Conservation (phyloP, 1,284 basidiomycete species). For the Cryptococcus wingfieldii region DNA sequence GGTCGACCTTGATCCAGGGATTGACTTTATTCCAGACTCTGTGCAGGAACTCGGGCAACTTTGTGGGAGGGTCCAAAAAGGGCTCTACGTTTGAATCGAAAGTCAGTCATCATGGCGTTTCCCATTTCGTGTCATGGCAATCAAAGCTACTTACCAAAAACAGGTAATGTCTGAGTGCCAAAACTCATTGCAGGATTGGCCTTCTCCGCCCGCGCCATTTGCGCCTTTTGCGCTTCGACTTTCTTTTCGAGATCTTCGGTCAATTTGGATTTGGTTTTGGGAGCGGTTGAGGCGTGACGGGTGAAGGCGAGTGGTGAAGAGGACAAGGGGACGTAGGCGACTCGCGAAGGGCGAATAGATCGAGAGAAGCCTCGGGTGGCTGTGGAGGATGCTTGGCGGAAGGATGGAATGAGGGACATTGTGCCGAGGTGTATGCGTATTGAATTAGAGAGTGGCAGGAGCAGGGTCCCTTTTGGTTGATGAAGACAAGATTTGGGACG, state of each 20-base stretch:
- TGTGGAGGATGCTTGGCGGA: not conserved
- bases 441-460: too few relatives aligned
- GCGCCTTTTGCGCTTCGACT: conserved; percentile 11
- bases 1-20: conserved; percentile 3
- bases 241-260: conserved; percentile 13
- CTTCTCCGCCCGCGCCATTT: conserved; percentile 10
- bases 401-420: not conserved
- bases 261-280: conserved; percentile 1
- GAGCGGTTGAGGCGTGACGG: not conserved
- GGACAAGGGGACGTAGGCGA: not conserved
- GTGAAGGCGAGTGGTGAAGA: not conserved
- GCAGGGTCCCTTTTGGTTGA: too few relatives aligned
- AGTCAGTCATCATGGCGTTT: not conserved
- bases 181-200: conserved; percentile 13
- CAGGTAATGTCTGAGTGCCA: conserved; percentile 4
- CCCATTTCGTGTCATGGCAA: not conserved
- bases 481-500: too few relatives aligned
- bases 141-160: conserved; percentile 11
- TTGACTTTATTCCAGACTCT: conserved; percentile 1
- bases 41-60: not conserved
- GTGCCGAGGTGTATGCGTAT: not conserved
- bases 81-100: not conserved
- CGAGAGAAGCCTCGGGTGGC: not conserved
- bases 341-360: not conserved
- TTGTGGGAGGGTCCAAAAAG: not conserved